phyloP scores from a whole-genome alignment of 2,329 filamentous ascomycete species.

The Xylaria sp. region DNA sequence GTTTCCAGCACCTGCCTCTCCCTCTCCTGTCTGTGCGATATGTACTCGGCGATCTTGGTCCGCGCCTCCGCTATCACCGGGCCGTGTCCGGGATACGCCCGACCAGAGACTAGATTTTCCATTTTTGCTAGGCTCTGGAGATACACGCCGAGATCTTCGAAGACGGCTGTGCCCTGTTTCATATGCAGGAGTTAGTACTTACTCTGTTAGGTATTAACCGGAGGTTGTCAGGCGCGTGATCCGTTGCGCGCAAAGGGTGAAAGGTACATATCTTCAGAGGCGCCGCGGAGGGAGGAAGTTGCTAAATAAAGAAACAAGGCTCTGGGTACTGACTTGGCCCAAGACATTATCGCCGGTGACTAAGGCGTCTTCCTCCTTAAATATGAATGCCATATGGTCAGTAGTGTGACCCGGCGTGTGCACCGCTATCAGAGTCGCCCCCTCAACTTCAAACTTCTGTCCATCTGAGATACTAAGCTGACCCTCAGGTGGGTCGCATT shows the following conservation, averaged over 20 bases:
- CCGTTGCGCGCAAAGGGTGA: neutral
- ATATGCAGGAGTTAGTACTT: neutral
- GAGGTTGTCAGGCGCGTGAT: too few species aligned
- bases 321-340: conserved; percentile 69
- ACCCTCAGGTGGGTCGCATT: conserved; percentile 59
- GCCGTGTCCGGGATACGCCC: conserved; percentile 88
- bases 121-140: conserved; percentile 61
- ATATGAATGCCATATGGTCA: conserved; percentile 79
- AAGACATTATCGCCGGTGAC: conserved; percentile 91
- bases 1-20: conserved; percentile 77
- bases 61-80: conserved; percentile 73
- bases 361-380: conserved; percentile 79
- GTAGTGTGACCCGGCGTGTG: conserved; percentile 69
- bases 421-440: conserved; percentile 39
- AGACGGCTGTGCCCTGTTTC: conserved; percentile 18
- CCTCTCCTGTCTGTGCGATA: conserved; percentile 75
- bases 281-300: neutral
- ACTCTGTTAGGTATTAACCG: too few species aligned
- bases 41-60: conserved; percentile 77
- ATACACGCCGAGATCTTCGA: conserved; percentile 23
- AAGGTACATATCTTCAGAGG: neutral
- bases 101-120: conserved; percentile 64
- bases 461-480: conserved; percentile 60
- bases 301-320: neutral
- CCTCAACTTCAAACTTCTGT: conserved; percentile 55